Conservation (phyloP, 2,329 filamentous ascomycete genomes). For the Exophiala bonariae region DNA sequence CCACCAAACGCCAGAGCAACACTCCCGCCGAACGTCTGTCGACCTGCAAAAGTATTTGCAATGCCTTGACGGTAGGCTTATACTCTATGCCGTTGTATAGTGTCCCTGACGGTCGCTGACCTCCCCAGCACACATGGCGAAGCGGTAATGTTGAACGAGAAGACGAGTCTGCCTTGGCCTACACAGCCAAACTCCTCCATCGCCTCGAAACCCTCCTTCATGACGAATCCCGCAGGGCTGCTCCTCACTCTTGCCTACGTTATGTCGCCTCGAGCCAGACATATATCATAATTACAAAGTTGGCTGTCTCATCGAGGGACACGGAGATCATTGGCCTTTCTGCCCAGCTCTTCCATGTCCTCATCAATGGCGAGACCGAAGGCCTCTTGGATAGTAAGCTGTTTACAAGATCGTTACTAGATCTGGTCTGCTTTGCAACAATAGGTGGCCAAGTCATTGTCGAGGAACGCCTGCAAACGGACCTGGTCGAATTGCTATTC, state of each 20-base stretch:
- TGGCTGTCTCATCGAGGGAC: slow-evolving; percentile 80
- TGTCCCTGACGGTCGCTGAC: slow-evolving; percentile 5
- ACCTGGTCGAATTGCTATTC: slow-evolving; percentile 90
- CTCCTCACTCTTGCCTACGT: slow-evolving; percentile 87
- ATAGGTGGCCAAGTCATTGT: slow-evolving; percentile 66
- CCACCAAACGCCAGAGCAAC: slow-evolving; percentile 52
- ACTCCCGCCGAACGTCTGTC: slow-evolving; percentile 61
- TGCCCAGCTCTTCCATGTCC: slow-evolving; percentile 81
- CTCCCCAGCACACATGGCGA: slow-evolving; percentile 59
- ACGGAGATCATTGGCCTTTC: slow-evolving; percentile 83
- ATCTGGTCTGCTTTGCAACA: slow-evolving; percentile 67
- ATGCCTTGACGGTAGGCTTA: slow-evolving; percentile 56
- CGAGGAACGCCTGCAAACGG: slow-evolving; percentile 77
- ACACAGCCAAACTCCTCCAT: slow-evolving; percentile 55
- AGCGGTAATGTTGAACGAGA: slow-evolving; percentile 51
- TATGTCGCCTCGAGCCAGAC: slow-evolving; percentile 85
- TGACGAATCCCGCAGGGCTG: slow-evolving; percentile 84
- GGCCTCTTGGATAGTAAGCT: slow-evolving; percentile 83
- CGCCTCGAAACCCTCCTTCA: slow-evolving; percentile 68
- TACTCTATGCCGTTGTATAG: background rate
- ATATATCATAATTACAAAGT: slow-evolving; percentile 85
- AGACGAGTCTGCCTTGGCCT: slow-evolving; percentile 52
- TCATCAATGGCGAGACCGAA: slow-evolving; percentile 96
- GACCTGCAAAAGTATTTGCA: slow-evolving; percentile 62
- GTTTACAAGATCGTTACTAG: slow-evolving; percentile 85